Evolutionary conservation across 2,329 filamentous ascomycete species (phyloP).

Genomic region (Aulographum hederae): DNA sequence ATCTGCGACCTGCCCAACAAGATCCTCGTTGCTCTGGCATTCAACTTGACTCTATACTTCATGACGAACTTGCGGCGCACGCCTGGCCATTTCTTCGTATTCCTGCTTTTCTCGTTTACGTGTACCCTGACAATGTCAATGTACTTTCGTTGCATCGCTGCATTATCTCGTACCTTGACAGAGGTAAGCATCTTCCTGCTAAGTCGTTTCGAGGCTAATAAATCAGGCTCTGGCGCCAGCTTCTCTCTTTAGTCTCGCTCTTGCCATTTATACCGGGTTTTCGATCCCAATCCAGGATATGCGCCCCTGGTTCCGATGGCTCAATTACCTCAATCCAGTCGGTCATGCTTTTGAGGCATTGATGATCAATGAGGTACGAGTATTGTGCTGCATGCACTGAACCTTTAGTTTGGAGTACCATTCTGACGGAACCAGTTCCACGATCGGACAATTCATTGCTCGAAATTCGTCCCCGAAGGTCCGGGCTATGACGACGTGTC

Average conservation of each 20-base stretch:
- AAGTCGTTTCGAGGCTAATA: constrained; percentile 53
- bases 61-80: constrained; percentile 65
- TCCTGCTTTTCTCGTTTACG: constrained; percentile 56
- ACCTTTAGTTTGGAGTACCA: no score
- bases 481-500: constrained; percentile 17
- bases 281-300: constrained; percentile 40
- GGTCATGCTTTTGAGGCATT: constrained; percentile 66
- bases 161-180: no score
- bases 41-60: constrained; percentile 74
- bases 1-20: constrained; percentile 75
- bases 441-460: constrained; percentile 37
- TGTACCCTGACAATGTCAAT: constrained; percentile 67
- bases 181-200: no score
- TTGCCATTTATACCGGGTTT: constrained; percentile 54
- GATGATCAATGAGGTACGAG: constrained; percentile 72
- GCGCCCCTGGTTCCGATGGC: constrained; percentile 67
- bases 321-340: constrained; percentile 65
- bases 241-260: constrained; percentile 40
- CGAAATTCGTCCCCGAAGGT: constrained; percentile 23
- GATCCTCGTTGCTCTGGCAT: constrained; percentile 49
- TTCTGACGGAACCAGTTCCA: no score
- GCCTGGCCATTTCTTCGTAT: constrained; percentile 68
- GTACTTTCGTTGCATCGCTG: constrained; percentile 69
- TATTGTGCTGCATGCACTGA: no score
- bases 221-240: constrained; percentile 38